A percentile compares a stretch with the other conserved stretches of the same genome.
phyloP scores from a whole-genome alignment of 1,139 yeast species.

The Lodderomyces beijingensis region DNA sequence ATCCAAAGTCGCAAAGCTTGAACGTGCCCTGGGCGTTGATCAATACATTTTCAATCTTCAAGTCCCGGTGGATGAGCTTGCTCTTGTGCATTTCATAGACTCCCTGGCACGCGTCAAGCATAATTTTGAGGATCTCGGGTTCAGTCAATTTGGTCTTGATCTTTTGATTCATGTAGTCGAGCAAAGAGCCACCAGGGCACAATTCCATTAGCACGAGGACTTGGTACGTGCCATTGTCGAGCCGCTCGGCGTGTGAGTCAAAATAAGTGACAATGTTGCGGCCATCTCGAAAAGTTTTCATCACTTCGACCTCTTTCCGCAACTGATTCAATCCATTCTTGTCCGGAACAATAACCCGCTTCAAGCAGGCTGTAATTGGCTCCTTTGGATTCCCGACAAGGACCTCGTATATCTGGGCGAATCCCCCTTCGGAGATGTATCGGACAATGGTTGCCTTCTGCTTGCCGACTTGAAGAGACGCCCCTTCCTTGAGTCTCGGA shows the following conservation, averaged over 20 bases:
- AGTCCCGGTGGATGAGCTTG: conserved; percentile 66
- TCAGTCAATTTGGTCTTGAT: conserved; percentile 61
- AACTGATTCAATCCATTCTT: conserved; percentile 61
- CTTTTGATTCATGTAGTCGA: conserved; percentile 71
- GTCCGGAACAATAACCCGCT: conserved; percentile 70
- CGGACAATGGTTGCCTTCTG: conserved; percentile 34
- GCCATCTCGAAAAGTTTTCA: conserved; percentile 60
- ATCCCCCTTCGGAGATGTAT: conserved; percentile 47
- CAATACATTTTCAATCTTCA: conserved; percentile 74
- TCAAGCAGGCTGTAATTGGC: conserved; percentile 49
- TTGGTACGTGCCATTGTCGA: conserved; percentile 56
- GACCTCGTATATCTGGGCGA: conserved; percentile 58
- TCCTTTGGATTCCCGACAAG: conserved; percentile 21
- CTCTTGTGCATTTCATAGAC: conserved; percentile 69
- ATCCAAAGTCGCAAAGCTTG: conserved; percentile 77
- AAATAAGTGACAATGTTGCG: conserved; percentile 61
- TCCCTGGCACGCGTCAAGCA: conserved; percentile 64
- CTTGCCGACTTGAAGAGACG: conserved; percentile 39
- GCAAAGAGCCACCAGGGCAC: conserved; percentile 66
- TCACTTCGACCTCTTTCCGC: conserved; percentile 75
- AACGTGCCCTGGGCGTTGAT: conserved; percentile 53
- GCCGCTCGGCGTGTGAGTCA: conserved; percentile 73
- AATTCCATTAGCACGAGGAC: conserved; percentile 75
- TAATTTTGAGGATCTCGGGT: conserved; percentile 58
- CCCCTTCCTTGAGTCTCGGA: conserved; percentile 38